Evolutionary conservation across 2,329 filamentous ascomycete genomes (phyloP).

Genomic region (Nigrospora oryzae): DNA sequence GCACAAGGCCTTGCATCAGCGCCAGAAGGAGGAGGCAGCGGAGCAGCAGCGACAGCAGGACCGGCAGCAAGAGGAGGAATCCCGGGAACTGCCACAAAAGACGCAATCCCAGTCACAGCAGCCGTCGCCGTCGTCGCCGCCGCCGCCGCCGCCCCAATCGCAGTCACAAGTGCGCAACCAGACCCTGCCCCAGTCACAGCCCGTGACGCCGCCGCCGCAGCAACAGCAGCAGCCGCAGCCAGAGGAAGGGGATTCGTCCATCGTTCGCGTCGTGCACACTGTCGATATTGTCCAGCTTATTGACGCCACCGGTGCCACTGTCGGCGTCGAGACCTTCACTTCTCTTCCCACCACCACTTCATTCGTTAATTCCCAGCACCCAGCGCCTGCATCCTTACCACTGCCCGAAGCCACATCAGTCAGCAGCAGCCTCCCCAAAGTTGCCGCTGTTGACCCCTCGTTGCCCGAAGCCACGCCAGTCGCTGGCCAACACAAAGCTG

Average conservation of each 20-base stretch:
- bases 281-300: conserved; percentile 46
- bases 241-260: conserved; percentile 14
- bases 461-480: not conserved
- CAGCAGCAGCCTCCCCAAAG: not conserved
- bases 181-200: no score
- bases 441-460: not conserved
- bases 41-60: conserved; percentile 3
- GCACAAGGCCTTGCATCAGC: conserved; percentile 4
- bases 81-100: conserved; percentile 2
- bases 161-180: no score
- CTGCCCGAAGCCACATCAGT: not conserved
- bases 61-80: conserved; percentile 1
- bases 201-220: conserved; percentile 1
- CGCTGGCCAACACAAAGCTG: not conserved
- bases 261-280: conserved; percentile 42
- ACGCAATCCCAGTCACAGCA: conserved; percentile 2
- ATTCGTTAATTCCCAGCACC: no score
- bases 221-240: not conserved
- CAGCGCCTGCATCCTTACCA: not conserved
- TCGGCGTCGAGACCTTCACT: conserved; percentile 32
- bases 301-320: conserved; percentile 35
- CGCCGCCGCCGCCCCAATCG: no score
- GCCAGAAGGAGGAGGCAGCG: not conserved
- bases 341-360: not conserved
- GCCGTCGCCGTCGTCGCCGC: no score